Evolutionary conservation across 257 asterid species (phyloP).

Genomic region (Nicotiana undulata): DNA sequence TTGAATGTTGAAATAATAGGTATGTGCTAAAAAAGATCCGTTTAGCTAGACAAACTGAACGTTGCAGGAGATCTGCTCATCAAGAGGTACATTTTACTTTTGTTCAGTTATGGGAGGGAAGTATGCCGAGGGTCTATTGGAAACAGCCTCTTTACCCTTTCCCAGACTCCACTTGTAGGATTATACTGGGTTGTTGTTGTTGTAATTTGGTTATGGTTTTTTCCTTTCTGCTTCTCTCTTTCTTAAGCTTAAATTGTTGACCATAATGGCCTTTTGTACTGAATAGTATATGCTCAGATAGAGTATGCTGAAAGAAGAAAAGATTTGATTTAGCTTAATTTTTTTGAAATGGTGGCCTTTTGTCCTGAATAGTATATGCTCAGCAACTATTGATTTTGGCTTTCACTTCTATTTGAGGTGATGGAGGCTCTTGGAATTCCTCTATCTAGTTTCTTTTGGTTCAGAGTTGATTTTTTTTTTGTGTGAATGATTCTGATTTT

Average conservation of each 20-base stretch:
- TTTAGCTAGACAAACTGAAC: slow-evolving; percentile 93
- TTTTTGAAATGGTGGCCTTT: not conserved
- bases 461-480: not conserved
- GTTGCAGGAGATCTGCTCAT: slow-evolving; percentile 99
- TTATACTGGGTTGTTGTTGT: no score
- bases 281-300: not conserved
- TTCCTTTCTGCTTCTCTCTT: not conserved
- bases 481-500: not conserved
- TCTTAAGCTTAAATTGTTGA: not conserved
- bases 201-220: not conserved
- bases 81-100: slow-evolving; percentile 86
- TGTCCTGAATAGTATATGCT: not conserved
- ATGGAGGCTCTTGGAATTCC: not conserved
- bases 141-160: no score
- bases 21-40: slow-evolving; percentile 96
- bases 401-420: not conserved
- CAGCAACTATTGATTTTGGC: not conserved
- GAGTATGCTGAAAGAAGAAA: not conserved
- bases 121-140: no score
- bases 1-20: slow-evolving; percentile 34
- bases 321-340: not conserved
- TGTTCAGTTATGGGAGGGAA: no score
- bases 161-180: no score
- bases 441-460: not conserved
- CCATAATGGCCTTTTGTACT: not conserved